phyloP scores from a whole-genome alignment of 306 rosid species.

The Inga oerstediana region DNA sequence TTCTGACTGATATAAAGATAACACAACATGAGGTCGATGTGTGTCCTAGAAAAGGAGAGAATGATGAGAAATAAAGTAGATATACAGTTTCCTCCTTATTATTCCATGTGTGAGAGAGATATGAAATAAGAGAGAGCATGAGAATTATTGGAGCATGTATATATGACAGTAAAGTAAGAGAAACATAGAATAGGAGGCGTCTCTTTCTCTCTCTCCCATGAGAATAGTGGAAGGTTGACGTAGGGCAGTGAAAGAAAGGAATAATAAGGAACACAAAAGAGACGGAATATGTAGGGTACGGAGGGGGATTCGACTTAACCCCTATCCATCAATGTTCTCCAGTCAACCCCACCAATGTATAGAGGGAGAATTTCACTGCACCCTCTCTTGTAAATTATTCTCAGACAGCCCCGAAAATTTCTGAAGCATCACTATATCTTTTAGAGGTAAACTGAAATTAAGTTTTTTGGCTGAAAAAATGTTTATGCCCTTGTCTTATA shows the following conservation, averaged over 20 bases:
- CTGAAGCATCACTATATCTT: too few relatives aligned
- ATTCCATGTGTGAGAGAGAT: not conserved
- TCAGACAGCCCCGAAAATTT: too few relatives aligned
- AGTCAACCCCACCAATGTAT: not conserved
- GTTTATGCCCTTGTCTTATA: too few relatives aligned
- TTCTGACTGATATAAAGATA: too few relatives aligned
- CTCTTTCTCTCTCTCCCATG: not conserved
- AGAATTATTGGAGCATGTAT: too few relatives aligned
- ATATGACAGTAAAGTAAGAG: too few relatives aligned
- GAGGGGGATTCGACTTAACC: conserved; percentile 51
- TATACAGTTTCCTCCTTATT: not conserved
- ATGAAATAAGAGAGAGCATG: not conserved
- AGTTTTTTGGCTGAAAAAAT: too few relatives aligned
- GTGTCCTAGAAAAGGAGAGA: not conserved
- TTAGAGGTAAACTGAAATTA: too few relatives aligned
- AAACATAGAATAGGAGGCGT: not conserved
- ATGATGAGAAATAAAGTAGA: not conserved
- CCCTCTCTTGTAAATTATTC: too few relatives aligned
- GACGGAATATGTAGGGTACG: conserved; percentile 39
- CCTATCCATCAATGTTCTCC: not conserved
- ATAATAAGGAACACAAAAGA: not conserved
- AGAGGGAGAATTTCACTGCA: too few relatives aligned
- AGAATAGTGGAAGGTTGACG: not conserved
- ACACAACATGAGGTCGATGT: not conserved
- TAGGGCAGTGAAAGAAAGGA: not conserved